A percentile compares a stretch with the other conserved stretches of the same genome.
Evolutionary conservation across 768 basidiomycete genomes (phyloP).

Genomic region (Naganishia vaughanmartiniae): DNA sequence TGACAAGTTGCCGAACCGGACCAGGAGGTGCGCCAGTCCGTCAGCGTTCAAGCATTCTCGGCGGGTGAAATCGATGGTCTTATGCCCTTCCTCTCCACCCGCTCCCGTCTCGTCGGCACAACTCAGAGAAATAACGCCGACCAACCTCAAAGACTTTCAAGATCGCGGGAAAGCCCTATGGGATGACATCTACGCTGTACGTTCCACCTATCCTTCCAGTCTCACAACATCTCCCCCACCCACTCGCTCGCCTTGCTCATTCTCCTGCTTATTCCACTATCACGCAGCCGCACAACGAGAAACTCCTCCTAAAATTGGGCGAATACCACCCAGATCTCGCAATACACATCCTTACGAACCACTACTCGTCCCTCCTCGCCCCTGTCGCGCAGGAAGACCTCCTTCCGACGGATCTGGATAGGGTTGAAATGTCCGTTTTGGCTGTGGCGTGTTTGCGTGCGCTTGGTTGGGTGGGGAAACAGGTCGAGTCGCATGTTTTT

Average conservation of each 20-base stretch:
- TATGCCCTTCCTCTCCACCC: too few relatives aligned
- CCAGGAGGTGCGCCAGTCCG: not conserved
- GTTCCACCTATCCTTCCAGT: not conserved
- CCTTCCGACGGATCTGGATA: conserved; percentile 29
- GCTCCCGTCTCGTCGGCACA: not conserved
- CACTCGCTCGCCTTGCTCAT: not conserved
- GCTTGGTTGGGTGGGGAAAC: conserved; percentile 23
- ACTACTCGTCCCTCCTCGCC: conserved; percentile 41
- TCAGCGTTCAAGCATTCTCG: too few relatives aligned
- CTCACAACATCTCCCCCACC: not conserved
- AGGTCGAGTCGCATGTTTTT: conserved; percentile 27
- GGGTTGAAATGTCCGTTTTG: conserved; percentile 6
- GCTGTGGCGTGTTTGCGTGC: conserved; percentile 23
- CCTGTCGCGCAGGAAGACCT: not conserved
- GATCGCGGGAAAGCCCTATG: not conserved
- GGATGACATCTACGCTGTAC: conserved; percentile 29
- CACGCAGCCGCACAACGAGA: conserved; percentile 23
- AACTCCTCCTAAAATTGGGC: conserved; percentile 13
- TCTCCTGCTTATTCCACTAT: not conserved
- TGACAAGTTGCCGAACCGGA: not conserved
- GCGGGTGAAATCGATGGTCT: too few relatives aligned
- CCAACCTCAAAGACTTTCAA: conserved; percentile 16
- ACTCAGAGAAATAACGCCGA: not conserved
- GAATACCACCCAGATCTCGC: conserved; percentile 20
- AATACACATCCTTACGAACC: conserved; percentile 44